phyloP scores from a whole-genome alignment of 2,329 filamentous ascomycete species.

The Aspergillus sp. region DNA sequence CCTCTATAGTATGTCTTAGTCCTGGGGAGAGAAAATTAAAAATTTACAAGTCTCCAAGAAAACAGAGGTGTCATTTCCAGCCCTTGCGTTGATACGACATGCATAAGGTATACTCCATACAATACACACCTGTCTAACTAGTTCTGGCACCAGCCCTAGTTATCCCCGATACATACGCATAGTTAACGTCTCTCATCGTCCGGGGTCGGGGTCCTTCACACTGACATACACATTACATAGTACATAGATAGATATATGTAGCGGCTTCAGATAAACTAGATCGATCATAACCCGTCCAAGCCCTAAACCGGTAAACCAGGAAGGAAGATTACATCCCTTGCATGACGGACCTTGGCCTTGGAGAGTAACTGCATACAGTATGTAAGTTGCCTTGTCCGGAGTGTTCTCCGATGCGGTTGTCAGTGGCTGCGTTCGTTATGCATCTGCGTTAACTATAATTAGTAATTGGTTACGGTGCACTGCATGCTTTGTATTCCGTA shows the following conservation, averaged over 20 bases:
- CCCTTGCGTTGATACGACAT: not conserved
- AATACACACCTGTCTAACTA: not conserved
- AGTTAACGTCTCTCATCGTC: not conserved
- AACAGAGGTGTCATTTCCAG: not conserved
- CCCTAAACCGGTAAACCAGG: not conserved
- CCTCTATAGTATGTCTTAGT: not conserved
- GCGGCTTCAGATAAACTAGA: not conserved
- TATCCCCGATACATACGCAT: not conserved
- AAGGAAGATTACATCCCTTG: not conserved
- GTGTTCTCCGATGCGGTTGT: not conserved
- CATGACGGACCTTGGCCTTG: not conserved
- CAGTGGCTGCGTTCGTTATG: too few species aligned
- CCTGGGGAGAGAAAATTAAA: not conserved
- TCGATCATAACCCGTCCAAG: not conserved
- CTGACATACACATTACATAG: not conserved
- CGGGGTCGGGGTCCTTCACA: not conserved
- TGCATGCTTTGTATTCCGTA: too few species aligned
- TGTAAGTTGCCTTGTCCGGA: not conserved
- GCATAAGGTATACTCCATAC: not conserved
- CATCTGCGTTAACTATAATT: not conserved
- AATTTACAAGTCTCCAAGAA: not conserved
- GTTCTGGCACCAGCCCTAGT: not conserved
- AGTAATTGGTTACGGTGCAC: not conserved
- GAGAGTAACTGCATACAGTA: too few species aligned
- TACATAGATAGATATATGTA: not conserved